A percentile compares a stretch with the other conserved stretches of the same genome.
phyloP scores from a whole-genome alignment of 805 yeast species.

The Cyberlindnera suaveolens region DNA sequence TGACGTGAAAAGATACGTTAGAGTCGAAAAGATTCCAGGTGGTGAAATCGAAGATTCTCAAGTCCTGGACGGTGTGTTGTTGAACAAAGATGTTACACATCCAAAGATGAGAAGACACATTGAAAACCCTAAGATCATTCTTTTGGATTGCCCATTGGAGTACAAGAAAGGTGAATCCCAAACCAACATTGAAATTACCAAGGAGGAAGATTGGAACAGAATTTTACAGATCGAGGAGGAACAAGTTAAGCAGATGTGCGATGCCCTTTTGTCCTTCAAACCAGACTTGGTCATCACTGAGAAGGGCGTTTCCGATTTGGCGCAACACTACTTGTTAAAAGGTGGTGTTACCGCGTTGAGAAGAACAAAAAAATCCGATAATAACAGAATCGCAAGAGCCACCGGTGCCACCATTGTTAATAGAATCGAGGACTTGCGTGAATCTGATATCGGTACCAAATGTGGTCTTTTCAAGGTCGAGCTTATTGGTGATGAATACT shows the following conservation, averaged over 20 bases:
- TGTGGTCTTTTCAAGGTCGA: slow-evolving; percentile 93
- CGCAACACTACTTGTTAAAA: slow-evolving; percentile 91
- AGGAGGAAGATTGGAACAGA: slow-evolving; percentile 95
- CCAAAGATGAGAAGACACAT: slow-evolving; percentile 93
- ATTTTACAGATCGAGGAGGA: slow-evolving; percentile 96
- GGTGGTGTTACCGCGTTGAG: slow-evolving; percentile 91
- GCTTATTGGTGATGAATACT: slow-evolving; percentile 95
- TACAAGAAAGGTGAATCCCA: slow-evolving; percentile 99
- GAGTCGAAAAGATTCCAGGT: slow-evolving; percentile 96
- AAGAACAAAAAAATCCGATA: slow-evolving; percentile 92
- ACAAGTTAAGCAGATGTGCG: slow-evolving; percentile 85
- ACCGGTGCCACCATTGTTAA: slow-evolving; percentile 97
- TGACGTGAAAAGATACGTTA: slow-evolving; percentile 86
- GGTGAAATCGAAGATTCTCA: slow-evolving; percentile 89
- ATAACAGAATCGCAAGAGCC: slow-evolving; percentile 93
- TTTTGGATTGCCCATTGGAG: slow-evolving; percentile 94
- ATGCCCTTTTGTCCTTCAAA: slow-evolving; percentile 71
- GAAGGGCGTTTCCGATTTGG: slow-evolving; percentile 96
- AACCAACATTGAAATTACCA: slow-evolving; percentile 93
- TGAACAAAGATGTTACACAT: slow-evolving; percentile 97
- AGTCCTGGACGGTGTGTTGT: slow-evolving; percentile 85
- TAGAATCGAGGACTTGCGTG: slow-evolving; percentile 90
- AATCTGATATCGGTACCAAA: slow-evolving; percentile 78
- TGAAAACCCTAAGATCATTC: slow-evolving; percentile 81
- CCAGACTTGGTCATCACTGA: slow-evolving; percentile 96